Evolutionary conservation across 768 basidiomycete genomes (phyloP), one percentile per base, ranked within the genome.

Genomic region (Leccinum boreale): DNA sequence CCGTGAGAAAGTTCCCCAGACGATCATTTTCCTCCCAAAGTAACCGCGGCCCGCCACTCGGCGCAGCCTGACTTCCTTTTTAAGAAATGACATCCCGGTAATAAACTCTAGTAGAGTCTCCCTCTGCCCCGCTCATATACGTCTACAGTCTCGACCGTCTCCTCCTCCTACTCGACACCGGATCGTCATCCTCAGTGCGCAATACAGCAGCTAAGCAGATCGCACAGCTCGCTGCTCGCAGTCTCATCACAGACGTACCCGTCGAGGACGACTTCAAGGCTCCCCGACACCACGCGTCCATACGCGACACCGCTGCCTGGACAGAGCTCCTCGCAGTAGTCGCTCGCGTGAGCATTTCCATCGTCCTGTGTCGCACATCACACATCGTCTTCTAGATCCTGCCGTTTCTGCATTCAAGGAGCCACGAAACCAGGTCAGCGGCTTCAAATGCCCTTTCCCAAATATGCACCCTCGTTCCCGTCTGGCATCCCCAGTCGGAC

Each of bases 151-250:
- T 98, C 79, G 97, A 98, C 82, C 88, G 97, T 74, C 89, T 99
- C 78, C 87, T 99, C 71, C 83, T 92, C 67, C 83, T 99, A 47
- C 85, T 99, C 61, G 95, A 98, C 73, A 94, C 94, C 36, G 97
- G 97, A 47, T 95, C 96, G 12, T 94, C 94, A 3, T 75, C 82
- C 44, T 89, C 90, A 51, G 89, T 99, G 63, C 85, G 95, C 69
- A 86, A 86, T 61, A 97, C 97, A n/a, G 96, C 97, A 0, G 95
- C 95, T 5, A 94, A 93, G 67, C 97, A 99, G 71, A 80, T 99
- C 47, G 94, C 94, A 0, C 92, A 95, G 61, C 79, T 99, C 53
- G 94, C 94, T 0, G 87, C 85, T 19, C 89, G 93, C 73, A 87
- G 87, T 63, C 89, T 97, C 58, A 85, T 86, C 56, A 86, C 82